Evolutionary conservation across 805 yeast genomes (phyloP).

Genomic region (Starmerella apicola): DNA sequence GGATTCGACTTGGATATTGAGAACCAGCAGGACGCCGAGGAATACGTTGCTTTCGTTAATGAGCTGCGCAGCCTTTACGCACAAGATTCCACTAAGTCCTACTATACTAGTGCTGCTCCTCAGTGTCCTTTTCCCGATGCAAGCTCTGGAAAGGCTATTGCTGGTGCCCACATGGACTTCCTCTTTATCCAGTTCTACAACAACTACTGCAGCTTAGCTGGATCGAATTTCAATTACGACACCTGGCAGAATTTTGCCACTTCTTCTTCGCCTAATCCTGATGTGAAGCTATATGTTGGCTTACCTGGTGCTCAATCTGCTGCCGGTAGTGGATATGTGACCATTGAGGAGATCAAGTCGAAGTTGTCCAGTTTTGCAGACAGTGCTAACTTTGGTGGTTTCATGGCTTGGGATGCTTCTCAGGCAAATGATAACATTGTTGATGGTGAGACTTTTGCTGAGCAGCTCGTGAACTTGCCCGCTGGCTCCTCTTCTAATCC

Average conservation of each 20-base stretch:
- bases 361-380: conserved; percentile 22
- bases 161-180: conserved; percentile 59
- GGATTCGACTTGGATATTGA: conserved; percentile 77
- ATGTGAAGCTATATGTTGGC: conserved; percentile 63
- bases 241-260: conserved; percentile 60
- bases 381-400: conserved; percentile 46
- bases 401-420: conserved; percentile 79
- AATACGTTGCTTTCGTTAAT: conserved; percentile 53
- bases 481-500: conserved; percentile 19
- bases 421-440: conserved; percentile 41
- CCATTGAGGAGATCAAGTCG: conserved; percentile 27
- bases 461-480: conserved; percentile 34
- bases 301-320: conserved; percentile 50
- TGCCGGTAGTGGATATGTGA: conserved; percentile 45
- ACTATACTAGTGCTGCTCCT: conserved; percentile 80
- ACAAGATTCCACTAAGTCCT: conserved; percentile 42
- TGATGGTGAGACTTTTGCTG: conserved; percentile 35
- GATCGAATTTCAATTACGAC: conserved; percentile 46
- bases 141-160: conserved; percentile 50
- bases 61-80: conserved; percentile 34
- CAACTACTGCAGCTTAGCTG: conserved; percentile 48
- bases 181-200: conserved; percentile 84
- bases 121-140: conserved; percentile 85
- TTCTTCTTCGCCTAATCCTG: conserved; percentile 46
- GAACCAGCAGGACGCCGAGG: conserved; percentile 38